Evolutionary conservation across 2,329 filamentous ascomycete species (phyloP).

Genomic region (Aspergillus nomiae): DNA sequence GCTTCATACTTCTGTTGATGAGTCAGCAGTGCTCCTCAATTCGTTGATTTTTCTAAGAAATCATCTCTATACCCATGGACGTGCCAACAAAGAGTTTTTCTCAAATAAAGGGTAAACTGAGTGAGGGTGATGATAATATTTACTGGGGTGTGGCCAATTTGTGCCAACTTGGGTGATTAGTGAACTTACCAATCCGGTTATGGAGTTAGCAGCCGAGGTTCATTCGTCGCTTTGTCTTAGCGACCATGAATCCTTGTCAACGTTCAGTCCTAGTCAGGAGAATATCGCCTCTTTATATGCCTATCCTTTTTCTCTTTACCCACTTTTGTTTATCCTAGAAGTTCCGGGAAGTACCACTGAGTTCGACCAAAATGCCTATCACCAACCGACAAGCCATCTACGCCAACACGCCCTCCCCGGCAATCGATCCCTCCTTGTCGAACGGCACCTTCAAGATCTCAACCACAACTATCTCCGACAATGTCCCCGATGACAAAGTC

Average conservation of each 20-base stretch:
- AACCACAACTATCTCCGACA: conserved; percentile 27
- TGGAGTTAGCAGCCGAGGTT: conserved; percentile 6
- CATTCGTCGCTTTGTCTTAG: neutral
- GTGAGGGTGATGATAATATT: neutral
- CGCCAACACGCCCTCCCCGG: conserved; percentile 34
- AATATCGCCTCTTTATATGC: neutral
- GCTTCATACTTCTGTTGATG: neutral
- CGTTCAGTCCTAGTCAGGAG: neutral
- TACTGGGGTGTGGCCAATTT: neutral
- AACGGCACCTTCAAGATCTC: conserved; percentile 39
- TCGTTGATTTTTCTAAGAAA: neutral
- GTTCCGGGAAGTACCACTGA: neutral
- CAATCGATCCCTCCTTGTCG: conserved; percentile 39
- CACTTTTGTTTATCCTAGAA: neutral
- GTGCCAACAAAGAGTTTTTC: neutral
- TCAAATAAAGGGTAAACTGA: neutral
- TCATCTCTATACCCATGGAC: neutral
- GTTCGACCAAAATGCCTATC: conserved; percentile 21
- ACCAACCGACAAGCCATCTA: conserved; percentile 41
- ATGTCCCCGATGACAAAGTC: conserved; percentile 57
- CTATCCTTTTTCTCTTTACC: neutral
- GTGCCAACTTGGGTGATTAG: neutral
- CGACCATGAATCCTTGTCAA: neutral
- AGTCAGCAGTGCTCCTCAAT: neutral
- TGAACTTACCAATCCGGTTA: conserved; percentile 5